Evolutionary conservation across 371 early-diverging fungal species (phyloP).

Genomic region (Mortierella sp.): DNA sequence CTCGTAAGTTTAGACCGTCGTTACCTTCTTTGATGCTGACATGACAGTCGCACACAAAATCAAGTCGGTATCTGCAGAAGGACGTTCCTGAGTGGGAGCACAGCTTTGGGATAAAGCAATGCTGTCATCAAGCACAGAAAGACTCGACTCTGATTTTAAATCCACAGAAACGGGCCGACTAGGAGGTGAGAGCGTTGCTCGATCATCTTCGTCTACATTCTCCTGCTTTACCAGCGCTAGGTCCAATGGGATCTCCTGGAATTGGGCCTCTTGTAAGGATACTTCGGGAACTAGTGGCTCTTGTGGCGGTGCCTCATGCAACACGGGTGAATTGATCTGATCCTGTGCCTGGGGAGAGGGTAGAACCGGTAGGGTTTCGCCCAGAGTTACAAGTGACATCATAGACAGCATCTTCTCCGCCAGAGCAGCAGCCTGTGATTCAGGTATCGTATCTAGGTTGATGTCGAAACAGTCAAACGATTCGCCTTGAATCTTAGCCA

Average conservation of each 20-base stretch:
- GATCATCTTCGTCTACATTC: slow-evolving; percentile 1
- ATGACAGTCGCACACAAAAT: slow-evolving; percentile 24
- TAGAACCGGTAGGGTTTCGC: neutral
- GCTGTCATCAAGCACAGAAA: neutral
- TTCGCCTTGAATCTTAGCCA: neutral
- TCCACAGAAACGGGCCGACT: neutral
- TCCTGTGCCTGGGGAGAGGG: neutral
- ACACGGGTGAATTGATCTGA: too few species aligned
- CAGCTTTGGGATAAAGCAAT: neutral
- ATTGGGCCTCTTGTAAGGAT: too few species aligned
- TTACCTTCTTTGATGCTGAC: slow-evolving; percentile 25
- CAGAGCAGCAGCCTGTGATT: slow-evolving; percentile 22
- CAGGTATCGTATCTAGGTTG: slow-evolving; percentile 28
- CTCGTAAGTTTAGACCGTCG: too few species aligned
- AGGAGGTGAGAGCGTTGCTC: neutral
- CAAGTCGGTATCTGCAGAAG: slow-evolving; percentile 10
- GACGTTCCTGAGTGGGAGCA: slow-evolving; percentile 14
- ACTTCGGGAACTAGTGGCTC: too few species aligned
- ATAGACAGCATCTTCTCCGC: slow-evolving; percentile 38
- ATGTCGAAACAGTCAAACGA: slow-evolving; percentile 31
- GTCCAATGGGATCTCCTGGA: too few species aligned
- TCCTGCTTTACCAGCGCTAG: slow-evolving; percentile 17
- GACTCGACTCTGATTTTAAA: neutral
- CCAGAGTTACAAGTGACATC: slow-evolving; percentile 10
- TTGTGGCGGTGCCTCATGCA: neutral